phyloP scores from a whole-genome alignment of 2,329 filamentous ascomycete species.

The Coniochaeta sp. region DNA sequence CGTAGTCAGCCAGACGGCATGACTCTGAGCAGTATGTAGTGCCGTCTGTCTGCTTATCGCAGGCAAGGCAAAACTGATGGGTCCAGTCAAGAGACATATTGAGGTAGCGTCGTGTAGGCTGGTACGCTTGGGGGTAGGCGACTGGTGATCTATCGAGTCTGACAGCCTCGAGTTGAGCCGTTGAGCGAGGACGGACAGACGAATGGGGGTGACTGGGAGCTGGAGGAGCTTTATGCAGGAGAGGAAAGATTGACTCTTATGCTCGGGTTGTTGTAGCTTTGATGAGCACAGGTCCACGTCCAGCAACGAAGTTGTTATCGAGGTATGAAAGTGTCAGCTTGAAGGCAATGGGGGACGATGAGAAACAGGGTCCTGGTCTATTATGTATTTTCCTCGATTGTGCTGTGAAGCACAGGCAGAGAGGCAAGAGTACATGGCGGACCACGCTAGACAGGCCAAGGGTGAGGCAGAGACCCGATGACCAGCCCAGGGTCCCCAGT shows the following conservation, averaged over 20 bases:
- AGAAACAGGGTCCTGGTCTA: not conserved
- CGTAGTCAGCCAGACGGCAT: conserved; percentile 81
- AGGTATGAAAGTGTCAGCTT: not conserved
- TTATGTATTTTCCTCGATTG: conserved; percentile 1
- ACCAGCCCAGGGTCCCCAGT: not conserved
- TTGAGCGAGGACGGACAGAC: not conserved
- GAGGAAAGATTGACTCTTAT: not conserved
- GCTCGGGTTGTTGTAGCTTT: not conserved
- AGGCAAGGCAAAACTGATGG: conserved; percentile 88
- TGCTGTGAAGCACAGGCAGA: not conserved
- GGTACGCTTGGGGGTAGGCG: not conserved
- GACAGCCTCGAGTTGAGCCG: not conserved
- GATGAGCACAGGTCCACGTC: not conserved
- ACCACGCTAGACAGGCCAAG: not conserved
- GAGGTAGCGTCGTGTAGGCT: conserved; percentile 3
- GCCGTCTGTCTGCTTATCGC: conserved; percentile 78
- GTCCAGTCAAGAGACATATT: conserved; percentile 64
- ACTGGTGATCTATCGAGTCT: not conserved
- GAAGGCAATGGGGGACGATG: not conserved
- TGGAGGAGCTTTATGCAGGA: not conserved
- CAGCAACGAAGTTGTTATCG: not conserved
- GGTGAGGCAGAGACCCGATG: conserved; percentile 1
- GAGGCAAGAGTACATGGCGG: not conserved
- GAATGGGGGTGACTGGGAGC: not conserved
- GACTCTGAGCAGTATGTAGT: conserved; percentile 88